phyloP scores from a whole-genome alignment of 1,284 basidiomycete species.

The Leucoagaricus sp. region DNA sequence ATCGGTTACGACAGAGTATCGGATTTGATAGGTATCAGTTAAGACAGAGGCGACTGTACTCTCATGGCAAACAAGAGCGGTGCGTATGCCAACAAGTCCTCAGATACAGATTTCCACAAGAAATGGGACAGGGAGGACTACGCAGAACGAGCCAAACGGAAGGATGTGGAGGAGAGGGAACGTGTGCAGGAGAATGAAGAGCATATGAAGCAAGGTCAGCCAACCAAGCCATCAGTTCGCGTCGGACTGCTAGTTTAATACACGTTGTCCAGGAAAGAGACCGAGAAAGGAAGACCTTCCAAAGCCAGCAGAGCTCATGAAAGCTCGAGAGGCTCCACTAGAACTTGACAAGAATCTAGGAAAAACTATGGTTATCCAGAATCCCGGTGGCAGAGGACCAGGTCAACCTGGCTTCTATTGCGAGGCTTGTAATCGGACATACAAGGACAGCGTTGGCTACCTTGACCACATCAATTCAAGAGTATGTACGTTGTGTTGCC shows the following conservation, averaged over 20 bases:
- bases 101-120: slow-evolving; percentile 77
- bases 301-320: slow-evolving; percentile 88
- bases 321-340: slow-evolving; percentile 78
- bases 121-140: slow-evolving; percentile 90
- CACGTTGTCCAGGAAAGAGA: slow-evolving; percentile 66
- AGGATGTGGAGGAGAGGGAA: slow-evolving; percentile 75
- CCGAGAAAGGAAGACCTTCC: slow-evolving; percentile 76
- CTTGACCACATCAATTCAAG: slow-evolving; percentile 96
- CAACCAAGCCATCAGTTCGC: background rate
- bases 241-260: background rate
- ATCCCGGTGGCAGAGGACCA: slow-evolving; percentile 76
- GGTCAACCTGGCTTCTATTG: slow-evolving; percentile 93
- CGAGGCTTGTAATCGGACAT: slow-evolving; percentile 86
- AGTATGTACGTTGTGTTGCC: slow-evolving; percentile 66
- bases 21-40: slow-evolving; percentile 6
- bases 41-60: slow-evolving; percentile 9
- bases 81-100: slow-evolving; percentile 61
- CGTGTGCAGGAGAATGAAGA: slow-evolving; percentile 87
- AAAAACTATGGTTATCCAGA: slow-evolving; percentile 91
- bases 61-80: slow-evolving; percentile 63
- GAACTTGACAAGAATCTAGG: slow-evolving; percentile 90
- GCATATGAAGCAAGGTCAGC: slow-evolving; percentile 76
- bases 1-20: no score
- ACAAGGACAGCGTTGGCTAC: slow-evolving; percentile 92
- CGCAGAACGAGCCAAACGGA: slow-evolving; percentile 72